phyloP scores from a whole-genome alignment of 371 early-diverging fungal species.

The Mucor saturninus region DNA sequence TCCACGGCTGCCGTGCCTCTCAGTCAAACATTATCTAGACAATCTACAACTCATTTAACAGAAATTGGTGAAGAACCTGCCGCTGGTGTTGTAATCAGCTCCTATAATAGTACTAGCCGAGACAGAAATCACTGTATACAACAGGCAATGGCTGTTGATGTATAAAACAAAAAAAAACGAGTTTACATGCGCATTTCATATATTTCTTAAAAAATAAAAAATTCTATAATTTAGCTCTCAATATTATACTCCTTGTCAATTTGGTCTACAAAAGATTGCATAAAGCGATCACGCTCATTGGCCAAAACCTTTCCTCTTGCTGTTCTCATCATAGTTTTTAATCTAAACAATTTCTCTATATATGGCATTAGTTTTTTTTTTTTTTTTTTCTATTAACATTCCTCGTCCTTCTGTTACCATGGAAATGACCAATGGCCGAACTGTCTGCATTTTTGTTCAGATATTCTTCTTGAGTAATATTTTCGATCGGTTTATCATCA shows the following conservation, averaged over 20 bases:
- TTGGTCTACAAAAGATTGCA: constrained; percentile 57
- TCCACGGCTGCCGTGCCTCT: background rate
- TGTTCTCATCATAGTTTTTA: constrained; percentile 67
- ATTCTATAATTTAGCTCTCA: background rate
- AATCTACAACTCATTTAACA: constrained; percentile 13
- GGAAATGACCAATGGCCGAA: constrained; percentile 71
- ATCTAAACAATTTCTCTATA: constrained; percentile 66
- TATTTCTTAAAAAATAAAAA: background rate
- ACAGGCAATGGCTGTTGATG: constrained; percentile 6
- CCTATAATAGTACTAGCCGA: background rate
- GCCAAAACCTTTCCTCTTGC: constrained; percentile 57
- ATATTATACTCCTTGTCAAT: constrained; percentile 45
- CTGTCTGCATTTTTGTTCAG: constrained; percentile 51
- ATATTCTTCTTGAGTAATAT: constrained; percentile 65
- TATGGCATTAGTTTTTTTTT: constrained; percentile 1
- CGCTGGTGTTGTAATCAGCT: too few species aligned
- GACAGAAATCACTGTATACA: background rate
- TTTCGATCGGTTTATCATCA: constrained; percentile 43
- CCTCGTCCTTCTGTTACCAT: constrained; percentile 46
- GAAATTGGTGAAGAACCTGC: background rate
- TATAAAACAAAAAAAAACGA: background rate
- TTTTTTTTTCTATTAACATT: background rate
- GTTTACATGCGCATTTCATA: background rate
- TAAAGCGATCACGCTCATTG: constrained; percentile 54
- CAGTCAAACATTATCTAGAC: constrained; percentile 21